Conservation (phyloP, 345 rosid genomes). For the Theobroma cacao region DNA sequence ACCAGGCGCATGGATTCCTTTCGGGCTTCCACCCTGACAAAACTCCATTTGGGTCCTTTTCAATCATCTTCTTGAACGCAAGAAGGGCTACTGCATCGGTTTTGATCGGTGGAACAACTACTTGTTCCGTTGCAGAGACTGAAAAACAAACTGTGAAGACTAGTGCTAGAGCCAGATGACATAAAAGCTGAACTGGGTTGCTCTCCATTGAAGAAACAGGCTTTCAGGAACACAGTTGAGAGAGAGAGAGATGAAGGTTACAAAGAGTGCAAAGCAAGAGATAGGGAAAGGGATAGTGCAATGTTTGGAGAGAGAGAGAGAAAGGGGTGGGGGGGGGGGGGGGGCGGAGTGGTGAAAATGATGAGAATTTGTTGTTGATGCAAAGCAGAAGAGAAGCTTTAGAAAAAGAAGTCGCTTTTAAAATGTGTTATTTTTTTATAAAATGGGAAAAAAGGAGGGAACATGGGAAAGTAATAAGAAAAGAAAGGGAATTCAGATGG, state of each 20-base stretch:
- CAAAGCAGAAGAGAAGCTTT: conserved; percentile 36
- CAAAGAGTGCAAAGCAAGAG: conserved; percentile 21
- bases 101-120: conserved; percentile 42
- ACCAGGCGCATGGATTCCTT: conserved; percentile 61
- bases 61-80: conserved; percentile 65
- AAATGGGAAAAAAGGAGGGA: conserved; percentile 26
- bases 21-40: conserved; percentile 58
- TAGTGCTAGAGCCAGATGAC: conserved; percentile 28
- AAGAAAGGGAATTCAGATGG: conserved; percentile 12
- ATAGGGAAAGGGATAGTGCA: not conserved
- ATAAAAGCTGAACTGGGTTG: conserved; percentile 34
- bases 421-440: not conserved
- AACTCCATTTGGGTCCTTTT: conserved; percentile 58
- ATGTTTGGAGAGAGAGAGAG: conserved; percentile 9
- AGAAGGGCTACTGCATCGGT: conserved; percentile 70
- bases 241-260: conserved; percentile 20
- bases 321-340: no score
- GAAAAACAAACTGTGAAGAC: conserved; percentile 28
- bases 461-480: conserved; percentile 44
- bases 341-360: conserved; percentile 37
- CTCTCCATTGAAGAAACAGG: conserved; percentile 49
- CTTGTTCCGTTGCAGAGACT: conserved; percentile 26
- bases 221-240: conserved; percentile 7
- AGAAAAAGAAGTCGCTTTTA: conserved; percentile 35
- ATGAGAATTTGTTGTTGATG: conserved; percentile 39